These are phyloP conservation scores for Kluyveromyces aestuarii DNA, from an alignment of 805 yeast genomes.

Conservation along the genomic window DNA sequence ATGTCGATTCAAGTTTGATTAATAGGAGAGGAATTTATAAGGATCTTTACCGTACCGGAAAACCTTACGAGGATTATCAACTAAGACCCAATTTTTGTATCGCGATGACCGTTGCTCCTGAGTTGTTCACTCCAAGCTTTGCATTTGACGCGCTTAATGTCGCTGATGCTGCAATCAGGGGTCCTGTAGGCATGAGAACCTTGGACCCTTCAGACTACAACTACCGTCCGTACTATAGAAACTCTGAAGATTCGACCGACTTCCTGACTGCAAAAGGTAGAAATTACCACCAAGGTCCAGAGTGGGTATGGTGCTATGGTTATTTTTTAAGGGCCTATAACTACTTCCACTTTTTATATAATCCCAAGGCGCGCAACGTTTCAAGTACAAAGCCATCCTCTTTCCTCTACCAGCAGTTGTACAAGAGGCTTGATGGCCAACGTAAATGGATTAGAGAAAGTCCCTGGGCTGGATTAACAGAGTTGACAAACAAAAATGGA, in stretches of 20 bases:
- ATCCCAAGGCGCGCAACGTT: slow-evolving; percentile 28
- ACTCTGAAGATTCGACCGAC: slow-evolving; percentile 71
- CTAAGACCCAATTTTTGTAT: slow-evolving; percentile 85
- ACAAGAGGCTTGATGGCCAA: slow-evolving; percentile 54
- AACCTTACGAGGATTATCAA: slow-evolving; percentile 90
- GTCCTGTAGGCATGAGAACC: slow-evolving; percentile 87
- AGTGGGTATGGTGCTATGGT: slow-evolving; percentile 93
- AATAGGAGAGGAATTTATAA: slow-evolving; percentile 93
- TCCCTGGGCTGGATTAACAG: slow-evolving; percentile 91
- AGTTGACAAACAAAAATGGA: slow-evolving; percentile 85
- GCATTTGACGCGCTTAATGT: slow-evolving; percentile 57
- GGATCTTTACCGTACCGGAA: slow-evolving; percentile 73
- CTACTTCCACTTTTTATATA: slow-evolving; percentile 38
- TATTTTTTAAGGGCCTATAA: slow-evolving; percentile 75
- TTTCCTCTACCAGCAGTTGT: slow-evolving; percentile 48
- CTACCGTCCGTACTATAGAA: slow-evolving; percentile 82
- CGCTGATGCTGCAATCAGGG: slow-evolving; percentile 71
- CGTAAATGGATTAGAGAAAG: slow-evolving; percentile 63
- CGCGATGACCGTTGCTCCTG: slow-evolving; percentile 94
- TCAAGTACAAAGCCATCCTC: slow-evolving; percentile 34
- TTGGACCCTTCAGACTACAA: slow-evolving; percentile 88
- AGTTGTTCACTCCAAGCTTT: slow-evolving; percentile 54
- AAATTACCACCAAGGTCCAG: slow-evolving; percentile 98
- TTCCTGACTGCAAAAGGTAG: slow-evolving; percentile 93
- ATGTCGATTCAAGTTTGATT: slow-evolving; percentile 53